Percentiles rank a stretch among this genome's conserved stretches.
phyloP scores from a whole-genome alignment of 2,329 filamentous ascomycete species.

The Calonectria montana region DNA sequence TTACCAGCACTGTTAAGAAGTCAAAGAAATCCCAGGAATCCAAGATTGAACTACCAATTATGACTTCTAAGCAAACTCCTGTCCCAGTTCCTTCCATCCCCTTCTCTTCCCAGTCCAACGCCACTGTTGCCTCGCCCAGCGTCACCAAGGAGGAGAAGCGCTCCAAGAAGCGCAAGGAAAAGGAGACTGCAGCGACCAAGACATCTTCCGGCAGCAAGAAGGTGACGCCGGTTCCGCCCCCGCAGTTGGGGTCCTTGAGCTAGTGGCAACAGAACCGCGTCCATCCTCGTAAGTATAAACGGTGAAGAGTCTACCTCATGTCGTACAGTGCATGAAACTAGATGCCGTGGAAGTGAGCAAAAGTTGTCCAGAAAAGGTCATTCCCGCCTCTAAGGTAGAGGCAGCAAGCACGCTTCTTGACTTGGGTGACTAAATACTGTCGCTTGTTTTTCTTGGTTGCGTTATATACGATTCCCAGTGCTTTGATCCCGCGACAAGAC shows the following conservation, averaged over 20 bases:
- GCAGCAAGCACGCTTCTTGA: conserved; percentile 7
- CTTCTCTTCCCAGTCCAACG: conserved; percentile 42
- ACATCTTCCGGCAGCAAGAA: conserved; percentile 33
- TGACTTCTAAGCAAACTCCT: conserved; percentile 43
- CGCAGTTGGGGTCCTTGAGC: conserved; percentile 33
- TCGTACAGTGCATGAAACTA: neutral
- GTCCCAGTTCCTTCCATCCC: conserved; percentile 50
- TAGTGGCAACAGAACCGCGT: conserved; percentile 28
- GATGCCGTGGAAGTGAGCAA: neutral
- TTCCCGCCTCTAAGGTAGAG: neutral
- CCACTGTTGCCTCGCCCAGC: conserved; percentile 37
- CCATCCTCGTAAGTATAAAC: neutral
- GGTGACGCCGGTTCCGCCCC: conserved; percentile 43
- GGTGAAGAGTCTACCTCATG: neutral
- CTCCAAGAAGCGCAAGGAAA: conserved; percentile 45
- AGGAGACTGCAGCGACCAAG: conserved; percentile 33
- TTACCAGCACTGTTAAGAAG: conserved; percentile 17
- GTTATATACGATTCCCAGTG: conserved; percentile 26
- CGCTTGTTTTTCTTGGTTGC: conserved; percentile 27
- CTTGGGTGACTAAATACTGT: neutral
- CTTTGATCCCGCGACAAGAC: conserved; percentile 42
- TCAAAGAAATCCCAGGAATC: conserved; percentile 42
- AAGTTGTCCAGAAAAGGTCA: neutral
- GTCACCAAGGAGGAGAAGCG: conserved; percentile 44
- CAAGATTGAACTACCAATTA: conserved; percentile 29